Conservation (phyloP, 345 rosid genomes). For the Aurinia saxatilis region DNA sequence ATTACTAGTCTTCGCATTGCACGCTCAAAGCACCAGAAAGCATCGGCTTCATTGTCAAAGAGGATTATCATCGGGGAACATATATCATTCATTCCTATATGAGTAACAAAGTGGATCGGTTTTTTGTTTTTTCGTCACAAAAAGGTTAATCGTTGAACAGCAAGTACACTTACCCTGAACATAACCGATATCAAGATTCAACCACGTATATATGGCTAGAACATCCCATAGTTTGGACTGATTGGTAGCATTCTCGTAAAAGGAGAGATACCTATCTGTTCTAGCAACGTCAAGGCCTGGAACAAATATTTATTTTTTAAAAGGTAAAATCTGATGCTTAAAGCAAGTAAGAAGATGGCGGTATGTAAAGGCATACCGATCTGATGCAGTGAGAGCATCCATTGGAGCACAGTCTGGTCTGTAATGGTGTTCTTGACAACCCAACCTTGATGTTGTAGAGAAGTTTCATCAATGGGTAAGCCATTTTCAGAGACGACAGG, state of each 20-base stretch:
- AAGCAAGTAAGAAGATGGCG: too few relatives aligned
- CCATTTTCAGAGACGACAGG: slow-evolving; percentile 66
- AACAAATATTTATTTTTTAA: slow-evolving; percentile 17
- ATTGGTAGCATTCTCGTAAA: slow-evolving; percentile 63
- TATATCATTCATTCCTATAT: slow-evolving; percentile 92
- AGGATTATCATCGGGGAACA: slow-evolving; percentile 93
- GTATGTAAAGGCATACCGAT: slow-evolving; percentile 76
- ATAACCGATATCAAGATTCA: slow-evolving; percentile 84
- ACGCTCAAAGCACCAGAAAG: slow-evolving; percentile 95
- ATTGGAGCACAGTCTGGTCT: slow-evolving; percentile 58
- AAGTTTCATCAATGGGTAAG: slow-evolving; percentile 39
- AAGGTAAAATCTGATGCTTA: too few relatives aligned
- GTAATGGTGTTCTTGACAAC: slow-evolving; percentile 34
- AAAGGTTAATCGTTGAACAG: not conserved
- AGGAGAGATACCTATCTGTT: slow-evolving; percentile 73
- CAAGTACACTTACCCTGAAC: slow-evolving; percentile 56
- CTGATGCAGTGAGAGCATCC: slow-evolving; percentile 84
- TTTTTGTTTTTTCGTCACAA: not conserved
- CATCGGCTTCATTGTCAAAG: slow-evolving; percentile 87
- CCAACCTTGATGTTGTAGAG: slow-evolving; percentile 33
- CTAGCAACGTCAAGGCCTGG: slow-evolving; percentile 94
- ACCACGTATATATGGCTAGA: slow-evolving; percentile 82
- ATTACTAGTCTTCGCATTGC: slow-evolving; percentile 85
- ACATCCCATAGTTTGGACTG: slow-evolving; percentile 83
- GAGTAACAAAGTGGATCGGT: not conserved